Conservation (phyloP, 2,329 filamentous ascomycete species). For the Hypoxylon sp. region DNA sequence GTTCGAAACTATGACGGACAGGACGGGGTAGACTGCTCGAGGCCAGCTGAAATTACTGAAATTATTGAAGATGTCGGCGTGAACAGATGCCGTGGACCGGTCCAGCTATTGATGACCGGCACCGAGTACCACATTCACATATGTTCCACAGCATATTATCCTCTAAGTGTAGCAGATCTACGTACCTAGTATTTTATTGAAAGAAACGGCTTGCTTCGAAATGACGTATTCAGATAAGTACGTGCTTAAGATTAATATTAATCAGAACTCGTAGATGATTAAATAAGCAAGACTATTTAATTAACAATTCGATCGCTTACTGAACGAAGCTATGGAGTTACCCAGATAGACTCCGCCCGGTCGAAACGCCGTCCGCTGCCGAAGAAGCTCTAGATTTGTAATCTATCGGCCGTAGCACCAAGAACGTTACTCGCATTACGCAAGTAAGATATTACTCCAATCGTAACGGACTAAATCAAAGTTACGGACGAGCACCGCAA, state of each 20-base stretch:
- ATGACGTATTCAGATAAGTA: background rate
- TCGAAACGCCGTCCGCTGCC: constrained; percentile 6
- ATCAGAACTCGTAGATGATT: background rate
- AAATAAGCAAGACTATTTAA: constrained; percentile 1
- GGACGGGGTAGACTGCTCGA: constrained; percentile 28
- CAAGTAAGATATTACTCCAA: constrained; percentile 27
- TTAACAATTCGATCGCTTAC: constrained; percentile 11
- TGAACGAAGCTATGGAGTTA: constrained; percentile 6
- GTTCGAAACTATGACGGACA: constrained; percentile 51
- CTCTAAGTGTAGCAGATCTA: background rate
- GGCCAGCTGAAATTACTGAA: background rate
- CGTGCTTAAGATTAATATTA: constrained; percentile 4
- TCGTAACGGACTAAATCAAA: constrained; percentile 26
- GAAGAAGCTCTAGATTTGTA: constrained; percentile 26
- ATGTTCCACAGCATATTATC: background rate
- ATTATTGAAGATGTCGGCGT: background rate
- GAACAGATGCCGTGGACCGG: constrained; percentile 18
- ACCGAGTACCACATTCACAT: constrained; percentile 2
- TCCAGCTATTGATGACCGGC: background rate
- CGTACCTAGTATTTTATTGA: background rate
- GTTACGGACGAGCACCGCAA: constrained; percentile 13
- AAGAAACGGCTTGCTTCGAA: background rate
- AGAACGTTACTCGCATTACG: constrained; percentile 18
- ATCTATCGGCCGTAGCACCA: constrained; percentile 14
- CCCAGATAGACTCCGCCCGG: constrained; percentile 3